Evolutionary conservation across 2,329 filamentous ascomycete genomes (phyloP), one percentile per base, ranked within the genome.

Genomic region (Akanthomyces uredinophilus): DNA sequence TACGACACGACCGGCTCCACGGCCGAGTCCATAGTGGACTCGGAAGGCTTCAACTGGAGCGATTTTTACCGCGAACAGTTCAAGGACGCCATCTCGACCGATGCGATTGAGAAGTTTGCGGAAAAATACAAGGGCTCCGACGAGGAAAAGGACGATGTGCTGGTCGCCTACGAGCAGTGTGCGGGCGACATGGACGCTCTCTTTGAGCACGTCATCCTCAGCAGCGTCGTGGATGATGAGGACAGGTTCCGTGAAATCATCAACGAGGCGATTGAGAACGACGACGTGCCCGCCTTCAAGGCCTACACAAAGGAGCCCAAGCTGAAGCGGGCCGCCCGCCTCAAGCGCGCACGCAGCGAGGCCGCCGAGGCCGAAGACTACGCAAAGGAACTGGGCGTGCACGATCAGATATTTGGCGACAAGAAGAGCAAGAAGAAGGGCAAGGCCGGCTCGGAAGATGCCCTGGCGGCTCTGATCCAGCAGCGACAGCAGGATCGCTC

Each of bases 1-100:
- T 99, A 96, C 78, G 94, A 99, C 72, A 81, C 84, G 59, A 98
- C 94, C 0, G 95, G 95, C 60, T 95, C 89, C 61, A 98, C 93
- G 0, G 86, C 90, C 13, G 93, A 97, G 71, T 88, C 87, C 10
- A 84, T 96, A 24, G 83, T 88, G 37, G 89, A 92, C 71, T 83
- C 85, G 4, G 87, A 91, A 63, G 90, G 88, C 60, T 99, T 98
- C 78, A 85, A 91, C 79, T 99, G 95, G 95, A 81, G 85, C 60
- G 88, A 90, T 53, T 99, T 92, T 79, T 99, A 96, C 80, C 86
- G 87, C 60, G 87, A 89, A 66, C 92, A 96, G 69, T 96, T 88
- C 73, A 85, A 84, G 55, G 88, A 93, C 62, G 82, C 91, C 29
- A 81, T 99, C 56, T 92, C 86, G 20, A 78, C 82, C 3, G 87